Percentiles rank a stretch among this genome's conserved stretches.
Conservation (phyloP, 2,329 filamentous ascomycete genomes). For the Scedosporium boydii region DNA sequence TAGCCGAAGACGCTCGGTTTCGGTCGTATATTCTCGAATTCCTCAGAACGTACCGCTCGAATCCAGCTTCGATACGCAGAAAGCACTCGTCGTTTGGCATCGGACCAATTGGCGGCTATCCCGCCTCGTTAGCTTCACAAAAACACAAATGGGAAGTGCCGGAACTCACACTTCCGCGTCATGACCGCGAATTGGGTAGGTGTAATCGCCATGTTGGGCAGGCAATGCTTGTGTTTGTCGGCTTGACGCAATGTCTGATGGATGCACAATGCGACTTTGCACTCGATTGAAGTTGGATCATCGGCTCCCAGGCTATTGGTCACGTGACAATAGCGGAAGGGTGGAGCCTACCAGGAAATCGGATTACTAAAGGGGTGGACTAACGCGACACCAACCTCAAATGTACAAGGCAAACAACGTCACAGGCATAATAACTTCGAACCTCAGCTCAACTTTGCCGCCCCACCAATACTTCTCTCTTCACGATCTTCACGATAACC, state of each 20-base stretch:
- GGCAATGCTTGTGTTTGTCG: constrained; percentile 16
- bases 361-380: not conserved
- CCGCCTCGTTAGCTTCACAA: constrained; percentile 23
- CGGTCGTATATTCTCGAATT: not conserved
- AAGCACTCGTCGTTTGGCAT: constrained; percentile 81
- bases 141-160: constrained; percentile 1
- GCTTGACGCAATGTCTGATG: not conserved
- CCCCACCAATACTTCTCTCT: not conserved
- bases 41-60: constrained; percentile 67
- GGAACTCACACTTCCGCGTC: constrained; percentile 63
- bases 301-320: not conserved
- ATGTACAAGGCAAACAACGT: too few species aligned
- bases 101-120: constrained; percentile 76
- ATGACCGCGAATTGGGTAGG: constrained; percentile 83
- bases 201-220: constrained; percentile 70
- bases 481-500: not conserved
- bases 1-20: not conserved
- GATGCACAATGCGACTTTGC: not conserved
- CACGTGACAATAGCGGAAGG: not conserved
- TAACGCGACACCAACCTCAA: not conserved
- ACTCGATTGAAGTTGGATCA: not conserved
- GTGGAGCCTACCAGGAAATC: not conserved
- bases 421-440: too few species aligned
- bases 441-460: not conserved
- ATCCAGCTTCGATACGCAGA: constrained; percentile 93